These are phyloP conservation scores for Corchorus capsularis DNA, from an alignment of 345 rosid genomes.

Conservation along the genomic window DNA sequence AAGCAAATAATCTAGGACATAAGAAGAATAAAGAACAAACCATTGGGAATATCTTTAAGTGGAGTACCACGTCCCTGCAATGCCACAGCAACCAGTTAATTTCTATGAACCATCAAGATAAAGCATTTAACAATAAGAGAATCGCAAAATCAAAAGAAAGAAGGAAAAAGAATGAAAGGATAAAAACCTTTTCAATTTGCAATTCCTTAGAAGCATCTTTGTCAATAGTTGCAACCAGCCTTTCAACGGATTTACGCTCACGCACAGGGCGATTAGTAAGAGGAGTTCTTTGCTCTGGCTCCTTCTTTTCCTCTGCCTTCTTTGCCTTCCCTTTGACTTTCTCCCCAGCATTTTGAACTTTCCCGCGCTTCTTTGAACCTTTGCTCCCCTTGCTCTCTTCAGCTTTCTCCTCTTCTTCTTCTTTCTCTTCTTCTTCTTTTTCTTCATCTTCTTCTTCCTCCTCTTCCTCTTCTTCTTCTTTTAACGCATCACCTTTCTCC, in stretches of 20 bases:
- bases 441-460: too few relatives aligned
- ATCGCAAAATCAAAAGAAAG: not conserved
- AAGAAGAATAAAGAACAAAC: conserved; percentile 39
- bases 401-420: conserved; percentile 34
- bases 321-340: conserved; percentile 51
- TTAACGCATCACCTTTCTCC: conserved; percentile 23
- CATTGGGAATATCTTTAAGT: conserved; percentile 91
- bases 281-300: conserved; percentile 65
- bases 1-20: not conserved
- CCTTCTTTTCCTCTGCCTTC: conserved; percentile 45
- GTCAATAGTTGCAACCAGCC: conserved; percentile 82
- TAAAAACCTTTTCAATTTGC: conserved; percentile 70
- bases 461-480: conserved; percentile 14
- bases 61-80: conserved; percentile 87
- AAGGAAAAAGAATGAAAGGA: not conserved
- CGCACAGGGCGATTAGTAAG: conserved; percentile 81
- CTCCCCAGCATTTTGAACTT: conserved; percentile 38
- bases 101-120: conserved; percentile 17
- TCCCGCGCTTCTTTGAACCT: conserved; percentile 45
- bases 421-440: too few relatives aligned
- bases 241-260: conserved; percentile 90
- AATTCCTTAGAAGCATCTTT: conserved; percentile 70
- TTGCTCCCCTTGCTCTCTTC: conserved; percentile 42
- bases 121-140: not conserved
- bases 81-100: conserved; percentile 31